A percentile compares a stretch with the other conserved stretches of the same genome.
Conservation (phyloP, 2,329 filamentous ascomycete genomes). For the Sporothrix schenckii region DNA sequence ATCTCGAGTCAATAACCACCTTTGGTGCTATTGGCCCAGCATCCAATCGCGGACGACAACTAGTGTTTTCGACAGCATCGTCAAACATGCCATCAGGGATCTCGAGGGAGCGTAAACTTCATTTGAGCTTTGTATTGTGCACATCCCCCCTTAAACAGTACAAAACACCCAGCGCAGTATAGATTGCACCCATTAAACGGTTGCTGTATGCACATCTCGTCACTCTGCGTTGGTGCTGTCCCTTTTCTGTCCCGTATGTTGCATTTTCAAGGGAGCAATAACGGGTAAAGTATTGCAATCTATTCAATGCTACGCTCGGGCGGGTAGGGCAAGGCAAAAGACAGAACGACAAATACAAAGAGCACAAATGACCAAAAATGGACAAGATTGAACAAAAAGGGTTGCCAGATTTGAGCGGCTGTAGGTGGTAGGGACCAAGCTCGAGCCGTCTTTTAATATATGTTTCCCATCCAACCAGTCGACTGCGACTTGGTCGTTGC, state of each 20-base stretch:
- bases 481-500: not conserved
- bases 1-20: not conserved
- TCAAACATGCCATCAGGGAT: not conserved
- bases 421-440: not conserved
- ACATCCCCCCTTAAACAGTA: not conserved
- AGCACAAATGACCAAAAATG: too few relatives aligned
- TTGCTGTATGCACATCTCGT: too few relatives aligned
- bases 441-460: not conserved
- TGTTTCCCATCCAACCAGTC: not conserved
- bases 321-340: conserved; percentile 11
- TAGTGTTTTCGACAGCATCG: not conserved
- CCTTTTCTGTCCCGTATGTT: not conserved
- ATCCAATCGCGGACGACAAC: not conserved
- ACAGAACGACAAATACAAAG: too few relatives aligned
- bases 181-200: not conserved
- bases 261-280: conserved; percentile 15
- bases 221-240: not conserved
- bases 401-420: not conserved
- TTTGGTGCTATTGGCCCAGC: not conserved
- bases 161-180: not conserved
- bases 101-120: not conserved
- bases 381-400: not conserved
- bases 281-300: conserved; percentile 14
- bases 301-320: conserved; percentile 14
- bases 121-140: not conserved